These are phyloP conservation scores for Globisporangium spiculum DNA, from an alignment of 352 stramenopile species.

Conservation along the genomic window DNA sequence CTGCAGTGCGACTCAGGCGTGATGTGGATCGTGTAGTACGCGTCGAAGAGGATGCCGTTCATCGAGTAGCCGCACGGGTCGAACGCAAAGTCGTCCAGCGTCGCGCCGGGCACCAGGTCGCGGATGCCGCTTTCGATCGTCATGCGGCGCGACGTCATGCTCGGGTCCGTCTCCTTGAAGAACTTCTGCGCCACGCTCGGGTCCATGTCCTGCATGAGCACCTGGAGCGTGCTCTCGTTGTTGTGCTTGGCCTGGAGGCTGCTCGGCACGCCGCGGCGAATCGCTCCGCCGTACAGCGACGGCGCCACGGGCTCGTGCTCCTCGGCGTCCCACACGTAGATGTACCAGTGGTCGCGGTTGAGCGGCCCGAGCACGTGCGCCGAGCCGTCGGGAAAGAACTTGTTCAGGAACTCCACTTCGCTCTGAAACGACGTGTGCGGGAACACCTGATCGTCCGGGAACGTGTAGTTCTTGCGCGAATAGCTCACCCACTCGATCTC, in stretches of 20 bases:
- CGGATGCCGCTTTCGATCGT: constrained; percentile 94
- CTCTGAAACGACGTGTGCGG: constrained; percentile 96
- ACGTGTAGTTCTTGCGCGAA: constrained; percentile 99
- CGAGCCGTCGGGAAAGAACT: constrained; percentile 82
- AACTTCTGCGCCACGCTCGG: constrained; percentile 80
- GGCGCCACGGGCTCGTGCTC: constrained; percentile 37
- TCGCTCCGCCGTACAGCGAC: neutral
- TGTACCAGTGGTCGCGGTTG: constrained; percentile 99
- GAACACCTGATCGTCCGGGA: constrained; percentile 97
- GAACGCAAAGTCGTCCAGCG: constrained; percentile 97
- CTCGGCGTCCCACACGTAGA: constrained; percentile 96
- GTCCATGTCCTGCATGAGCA: constrained; percentile 88
- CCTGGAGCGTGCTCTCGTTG: constrained; percentile 75
- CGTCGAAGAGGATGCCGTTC: constrained; percentile 98
- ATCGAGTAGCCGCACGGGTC: constrained; percentile 98
- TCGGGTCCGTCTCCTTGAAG: constrained; percentile 72
- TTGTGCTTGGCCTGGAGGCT: constrained; percentile 2
- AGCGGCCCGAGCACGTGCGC: constrained; percentile 92
- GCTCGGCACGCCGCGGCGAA: neutral
- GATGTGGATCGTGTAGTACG: constrained; percentile 99
- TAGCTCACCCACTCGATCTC: constrained; percentile 99
- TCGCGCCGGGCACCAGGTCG: constrained; percentile 92
- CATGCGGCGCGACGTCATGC: constrained; percentile 86
- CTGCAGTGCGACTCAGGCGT: constrained; percentile 96
- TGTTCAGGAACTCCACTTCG: constrained; percentile 95